These are phyloP conservation scores for Fusarium sp. DNA, from an alignment of 2,329 filamentous ascomycete genomes.

Conservation along the genomic window DNA sequence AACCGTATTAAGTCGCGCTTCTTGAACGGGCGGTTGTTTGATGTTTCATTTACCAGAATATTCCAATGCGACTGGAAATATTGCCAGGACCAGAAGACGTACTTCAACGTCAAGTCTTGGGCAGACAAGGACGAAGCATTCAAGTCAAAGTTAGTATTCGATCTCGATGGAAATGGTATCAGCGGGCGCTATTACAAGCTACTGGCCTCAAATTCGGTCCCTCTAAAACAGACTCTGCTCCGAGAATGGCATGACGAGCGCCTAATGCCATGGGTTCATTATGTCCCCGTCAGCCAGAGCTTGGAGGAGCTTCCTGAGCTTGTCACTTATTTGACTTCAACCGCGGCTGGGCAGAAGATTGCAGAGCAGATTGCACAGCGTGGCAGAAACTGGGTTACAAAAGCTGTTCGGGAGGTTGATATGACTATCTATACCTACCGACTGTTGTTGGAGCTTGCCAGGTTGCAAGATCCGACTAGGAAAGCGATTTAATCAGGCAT, in stretches of 20 bases:
- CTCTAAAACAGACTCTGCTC: conserved; percentile 64
- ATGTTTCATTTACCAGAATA: conserved; percentile 59
- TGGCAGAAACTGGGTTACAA: conserved; percentile 65
- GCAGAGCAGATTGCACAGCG: conserved; percentile 63
- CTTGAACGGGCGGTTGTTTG: conserved; percentile 54
- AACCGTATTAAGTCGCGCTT: conserved; percentile 44
- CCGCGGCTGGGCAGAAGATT: conserved; percentile 57
- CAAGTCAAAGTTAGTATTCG: conserved; percentile 57
- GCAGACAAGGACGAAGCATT: conserved; percentile 52
- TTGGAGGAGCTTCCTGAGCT: conserved; percentile 65
- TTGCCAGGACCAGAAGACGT: conserved; percentile 51
- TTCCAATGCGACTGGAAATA: conserved; percentile 55
- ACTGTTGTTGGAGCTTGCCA: conserved; percentile 66
- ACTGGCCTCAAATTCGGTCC: conserved; percentile 58
- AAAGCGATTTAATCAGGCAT: not conserved
- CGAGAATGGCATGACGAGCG: conserved; percentile 69
- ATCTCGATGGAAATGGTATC: conserved; percentile 67
- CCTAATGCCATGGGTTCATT: conserved; percentile 67
- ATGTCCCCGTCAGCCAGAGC: conserved; percentile 62
- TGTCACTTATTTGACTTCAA: conserved; percentile 58
- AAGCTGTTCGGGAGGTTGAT: conserved; percentile 67
- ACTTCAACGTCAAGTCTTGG: conserved; percentile 49
- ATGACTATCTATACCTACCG: conserved; percentile 70
- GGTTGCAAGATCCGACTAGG: conserved; percentile 52
- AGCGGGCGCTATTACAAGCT: conserved; percentile 65